Conservation (phyloP, 192 early-diverging fungal species). For the Backusella parvicylindrica region DNA sequence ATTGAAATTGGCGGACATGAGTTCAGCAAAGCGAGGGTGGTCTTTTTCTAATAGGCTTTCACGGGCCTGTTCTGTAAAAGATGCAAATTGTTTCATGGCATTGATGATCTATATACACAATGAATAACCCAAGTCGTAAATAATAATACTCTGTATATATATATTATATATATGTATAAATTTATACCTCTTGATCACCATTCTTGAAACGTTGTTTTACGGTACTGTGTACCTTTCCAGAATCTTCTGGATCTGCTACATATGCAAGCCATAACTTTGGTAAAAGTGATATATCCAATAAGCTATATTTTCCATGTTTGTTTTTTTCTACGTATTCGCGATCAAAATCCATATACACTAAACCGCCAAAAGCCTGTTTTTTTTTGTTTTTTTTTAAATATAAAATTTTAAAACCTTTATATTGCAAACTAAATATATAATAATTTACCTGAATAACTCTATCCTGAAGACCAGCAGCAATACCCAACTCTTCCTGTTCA, state of each 20-base stretch:
- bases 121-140: neutral
- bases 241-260: constrained; percentile 52
- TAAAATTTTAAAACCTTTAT: neutral
- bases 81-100: constrained; percentile 52
- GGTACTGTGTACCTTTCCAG: constrained; percentile 55
- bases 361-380: constrained; percentile 42
- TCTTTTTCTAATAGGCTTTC: constrained; percentile 31
- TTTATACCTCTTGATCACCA: constrained; percentile 51
- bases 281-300: constrained; percentile 29
- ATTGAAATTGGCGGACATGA: constrained; percentile 59
- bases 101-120: constrained; percentile 32
- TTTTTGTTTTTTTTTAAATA: neutral
- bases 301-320: constrained; percentile 48
- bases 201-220: constrained; percentile 44
- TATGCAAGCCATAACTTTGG: constrained; percentile 53
- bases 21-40: constrained; percentile 32
- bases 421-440: neutral
- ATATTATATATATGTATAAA: neutral
- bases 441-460: constrained; percentile 56
- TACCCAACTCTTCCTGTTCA: constrained; percentile 54
- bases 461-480: constrained; percentile 61
- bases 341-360: constrained; percentile 64
- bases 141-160: neutral
- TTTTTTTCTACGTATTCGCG: constrained; percentile 39
- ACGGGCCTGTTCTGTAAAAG: constrained; percentile 34